phyloP scores from a whole-genome alignment of 2,329 filamentous ascomycete species.

The Diaporthe citrichinensis region DNA sequence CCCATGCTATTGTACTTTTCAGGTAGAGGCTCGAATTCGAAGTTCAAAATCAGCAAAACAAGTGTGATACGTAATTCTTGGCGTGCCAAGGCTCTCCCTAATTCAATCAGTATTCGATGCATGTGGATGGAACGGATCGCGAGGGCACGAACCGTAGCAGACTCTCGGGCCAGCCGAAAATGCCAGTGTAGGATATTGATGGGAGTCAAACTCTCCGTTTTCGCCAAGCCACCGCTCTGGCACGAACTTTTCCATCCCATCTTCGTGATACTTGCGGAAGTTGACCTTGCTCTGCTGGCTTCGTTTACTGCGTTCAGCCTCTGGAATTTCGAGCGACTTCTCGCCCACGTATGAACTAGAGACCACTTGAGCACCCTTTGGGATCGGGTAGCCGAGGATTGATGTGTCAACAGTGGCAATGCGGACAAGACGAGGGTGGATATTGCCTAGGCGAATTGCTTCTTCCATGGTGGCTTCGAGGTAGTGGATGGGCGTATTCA shows the following conservation, averaged over 20 bases:
- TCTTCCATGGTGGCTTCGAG: slow-evolving; percentile 62
- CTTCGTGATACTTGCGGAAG: background rate
- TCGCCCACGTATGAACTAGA: slow-evolving; percentile 14
- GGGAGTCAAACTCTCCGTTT: background rate
- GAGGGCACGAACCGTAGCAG: background rate
- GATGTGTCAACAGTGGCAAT: slow-evolving; percentile 55
- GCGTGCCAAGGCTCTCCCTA: background rate
- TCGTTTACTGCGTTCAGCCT: background rate
- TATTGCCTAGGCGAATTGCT: slow-evolving; percentile 59
- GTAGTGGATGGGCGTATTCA: slow-evolving; percentile 57
- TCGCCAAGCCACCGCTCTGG: background rate
- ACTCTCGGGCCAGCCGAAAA: slow-evolving; percentile 2
- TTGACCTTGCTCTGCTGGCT: background rate
- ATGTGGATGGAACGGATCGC: background rate
- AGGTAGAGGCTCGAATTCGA: slow-evolving; percentile 5
- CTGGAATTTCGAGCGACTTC: background rate
- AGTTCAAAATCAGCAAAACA: background rate
- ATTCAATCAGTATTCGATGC: background rate
- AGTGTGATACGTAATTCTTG: background rate
- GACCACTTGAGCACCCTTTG: slow-evolving; percentile 58
- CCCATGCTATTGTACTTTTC: background rate
- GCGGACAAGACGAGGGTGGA: slow-evolving; percentile 61
- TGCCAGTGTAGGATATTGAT: background rate
- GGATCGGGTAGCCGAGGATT: slow-evolving; percentile 56
- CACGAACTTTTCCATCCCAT: background rate